Conservation (phyloP, 2,329 filamentous ascomycete species). For the Fusarium virguliforme region DNA sequence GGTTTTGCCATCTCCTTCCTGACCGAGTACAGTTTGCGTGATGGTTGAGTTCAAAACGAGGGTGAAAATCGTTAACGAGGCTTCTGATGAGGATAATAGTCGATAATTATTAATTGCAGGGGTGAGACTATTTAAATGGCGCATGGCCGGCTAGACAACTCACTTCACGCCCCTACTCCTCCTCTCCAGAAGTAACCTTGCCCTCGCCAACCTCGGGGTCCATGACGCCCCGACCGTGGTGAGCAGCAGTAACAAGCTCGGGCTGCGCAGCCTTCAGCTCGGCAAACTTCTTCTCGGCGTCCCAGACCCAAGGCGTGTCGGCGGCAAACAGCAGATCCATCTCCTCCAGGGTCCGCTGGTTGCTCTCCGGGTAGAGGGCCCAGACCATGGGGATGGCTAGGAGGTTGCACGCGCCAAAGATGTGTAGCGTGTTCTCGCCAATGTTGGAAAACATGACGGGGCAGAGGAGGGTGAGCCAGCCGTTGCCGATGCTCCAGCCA, state of each 20-base stretch:
- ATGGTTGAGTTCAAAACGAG: too few relatives aligned
- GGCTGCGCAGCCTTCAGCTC: conserved; percentile 75
- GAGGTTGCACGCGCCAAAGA: conserved; percentile 79
- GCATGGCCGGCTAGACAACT: neutral
- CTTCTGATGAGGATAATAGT: neutral
- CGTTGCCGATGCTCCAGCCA: conserved; percentile 83
- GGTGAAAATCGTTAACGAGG: too few relatives aligned
- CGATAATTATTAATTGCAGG: neutral
- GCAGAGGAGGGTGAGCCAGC: conserved; percentile 70
- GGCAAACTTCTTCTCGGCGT: conserved; percentile 76
- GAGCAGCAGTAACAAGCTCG: conserved; percentile 51
- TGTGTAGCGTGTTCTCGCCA: conserved; percentile 79
- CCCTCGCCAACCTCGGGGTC: conserved; percentile 23
- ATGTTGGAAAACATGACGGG: conserved; percentile 58
- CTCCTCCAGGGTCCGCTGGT: conserved; percentile 81
- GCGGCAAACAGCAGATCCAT: conserved; percentile 82
- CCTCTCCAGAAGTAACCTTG: conserved; percentile 24
- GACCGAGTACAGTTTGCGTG: too few relatives aligned
- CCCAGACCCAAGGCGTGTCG: conserved; percentile 78
- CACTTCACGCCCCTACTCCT: neutral
- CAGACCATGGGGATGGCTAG: conserved; percentile 79
- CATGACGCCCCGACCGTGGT: conserved; percentile 16
- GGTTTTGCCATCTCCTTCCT: too few relatives aligned
- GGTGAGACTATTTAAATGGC: neutral
- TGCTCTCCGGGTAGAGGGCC: conserved; percentile 82